phyloP scores from a whole-genome alignment of 2,329 filamentous ascomycete genomes.

The Ascomycota sp. region DNA sequence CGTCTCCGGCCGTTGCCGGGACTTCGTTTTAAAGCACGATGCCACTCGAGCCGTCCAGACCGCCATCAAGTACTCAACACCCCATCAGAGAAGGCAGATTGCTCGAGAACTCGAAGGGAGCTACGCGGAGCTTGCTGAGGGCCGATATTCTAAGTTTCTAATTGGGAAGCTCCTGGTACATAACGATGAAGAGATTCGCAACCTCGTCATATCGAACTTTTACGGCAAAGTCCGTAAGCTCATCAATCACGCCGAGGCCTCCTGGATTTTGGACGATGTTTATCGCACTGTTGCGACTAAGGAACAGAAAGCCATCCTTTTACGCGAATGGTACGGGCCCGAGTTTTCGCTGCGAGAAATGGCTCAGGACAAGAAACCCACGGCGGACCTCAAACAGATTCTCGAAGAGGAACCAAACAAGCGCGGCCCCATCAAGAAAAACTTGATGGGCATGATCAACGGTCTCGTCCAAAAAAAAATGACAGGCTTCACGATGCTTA shows the following conservation, averaged over 20 bases:
- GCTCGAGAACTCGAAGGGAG: conserved; percentile 67
- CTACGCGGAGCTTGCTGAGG: conserved; percentile 70
- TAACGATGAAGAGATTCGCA: conserved; percentile 65
- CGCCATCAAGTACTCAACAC: conserved; percentile 81
- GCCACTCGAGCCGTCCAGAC: conserved; percentile 92
- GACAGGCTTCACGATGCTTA: conserved; percentile 90
- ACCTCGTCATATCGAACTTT: conserved; percentile 81
- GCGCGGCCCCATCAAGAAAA: conserved; percentile 65
- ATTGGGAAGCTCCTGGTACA: conserved; percentile 92
- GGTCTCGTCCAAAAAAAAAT: conserved; percentile 86
- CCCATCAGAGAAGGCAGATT: conserved; percentile 67
- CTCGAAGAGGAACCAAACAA: conserved; percentile 63
- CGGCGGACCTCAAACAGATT: conserved; percentile 51
- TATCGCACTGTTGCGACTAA: conserved; percentile 74
- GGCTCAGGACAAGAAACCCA: conserved; percentile 29
- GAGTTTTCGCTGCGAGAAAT: conserved; percentile 67
- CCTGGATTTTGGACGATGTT: conserved; percentile 93
- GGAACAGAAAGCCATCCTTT: conserved; percentile 61
- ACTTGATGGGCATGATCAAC: conserved; percentile 71
- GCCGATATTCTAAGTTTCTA: conserved; percentile 90
- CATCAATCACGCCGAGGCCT: conserved; percentile 88
- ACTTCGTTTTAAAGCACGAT: conserved; percentile 97
- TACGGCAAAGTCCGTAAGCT: conserved; percentile 80
- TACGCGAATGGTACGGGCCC: conserved; percentile 89
- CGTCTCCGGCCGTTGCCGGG: conserved; percentile 73